phyloP scores from a whole-genome alignment of 371 early-diverging fungal species.

The Mortierella sp. region DNA sequence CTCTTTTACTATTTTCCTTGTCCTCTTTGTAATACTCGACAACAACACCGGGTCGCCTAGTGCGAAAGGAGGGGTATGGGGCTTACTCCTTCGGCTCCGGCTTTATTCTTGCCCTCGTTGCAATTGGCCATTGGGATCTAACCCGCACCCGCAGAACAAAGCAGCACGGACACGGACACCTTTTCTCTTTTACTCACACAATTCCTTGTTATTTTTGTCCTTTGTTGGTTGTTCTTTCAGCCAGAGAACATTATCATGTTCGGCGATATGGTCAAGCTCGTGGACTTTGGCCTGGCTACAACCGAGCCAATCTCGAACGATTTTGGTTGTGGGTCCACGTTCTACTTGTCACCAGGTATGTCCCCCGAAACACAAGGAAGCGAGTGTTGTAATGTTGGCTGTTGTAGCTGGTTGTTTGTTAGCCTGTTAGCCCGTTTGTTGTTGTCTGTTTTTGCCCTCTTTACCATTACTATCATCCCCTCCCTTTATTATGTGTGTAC shows the following conservation, averaged over 20 bases:
- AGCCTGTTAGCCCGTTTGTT: not conserved
- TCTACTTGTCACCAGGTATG: slow-evolving; percentile 92
- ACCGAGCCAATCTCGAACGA: slow-evolving; percentile 79
- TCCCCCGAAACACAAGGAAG: no score
- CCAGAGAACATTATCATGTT: slow-evolving; percentile 75
- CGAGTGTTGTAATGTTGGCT: slow-evolving; percentile 4
- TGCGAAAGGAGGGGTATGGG: not conserved
- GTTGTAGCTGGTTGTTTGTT: not conserved
- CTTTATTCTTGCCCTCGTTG: not conserved
- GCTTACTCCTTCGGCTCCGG: not conserved
- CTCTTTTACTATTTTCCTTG: not conserved
- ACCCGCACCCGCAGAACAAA: not conserved
- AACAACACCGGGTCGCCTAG: not conserved
- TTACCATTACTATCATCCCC: slow-evolving; percentile 7
- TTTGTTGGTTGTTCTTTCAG: slow-evolving; percentile 29
- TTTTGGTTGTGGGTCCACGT: slow-evolving; percentile 91
- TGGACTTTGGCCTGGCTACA: slow-evolving; percentile 96
- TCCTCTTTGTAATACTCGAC: not conserved
- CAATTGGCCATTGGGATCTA: not conserved
- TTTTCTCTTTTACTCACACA: not conserved
- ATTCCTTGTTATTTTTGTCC: not conserved
- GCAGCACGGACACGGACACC: not conserved
- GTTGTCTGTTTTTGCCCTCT: not conserved
- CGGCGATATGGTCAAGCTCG: slow-evolving; percentile 79
- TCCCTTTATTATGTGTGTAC: not conserved